A percentile compares a stretch with the other conserved stretches of the same genome.
Evolutionary conservation across 441 rosid genomes (phyloP).

Genomic region (Aquilaria agallochum): DNA sequence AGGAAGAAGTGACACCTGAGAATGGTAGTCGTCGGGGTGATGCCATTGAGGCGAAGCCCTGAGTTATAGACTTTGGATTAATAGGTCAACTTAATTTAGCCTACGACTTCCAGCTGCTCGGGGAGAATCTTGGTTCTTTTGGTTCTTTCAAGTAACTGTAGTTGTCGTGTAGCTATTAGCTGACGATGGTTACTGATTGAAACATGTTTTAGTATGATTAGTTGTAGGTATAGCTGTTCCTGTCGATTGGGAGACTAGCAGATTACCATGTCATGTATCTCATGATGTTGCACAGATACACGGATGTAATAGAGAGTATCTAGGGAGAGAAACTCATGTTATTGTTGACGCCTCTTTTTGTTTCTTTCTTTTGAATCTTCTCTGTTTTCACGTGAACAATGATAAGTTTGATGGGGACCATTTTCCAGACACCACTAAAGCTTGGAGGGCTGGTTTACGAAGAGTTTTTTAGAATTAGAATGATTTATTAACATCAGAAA

Average conservation of each 20-base stretch:
- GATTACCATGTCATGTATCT: conserved; percentile 17
- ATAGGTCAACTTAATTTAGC: conserved; percentile 18
- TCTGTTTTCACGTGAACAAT: too few species aligned
- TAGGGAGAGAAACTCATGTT: too few species aligned
- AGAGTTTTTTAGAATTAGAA: too few species aligned
- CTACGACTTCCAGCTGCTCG: conserved; percentile 12
- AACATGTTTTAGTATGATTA: too few species aligned
- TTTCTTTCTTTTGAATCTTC: too few species aligned
- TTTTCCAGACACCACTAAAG: too few species aligned
- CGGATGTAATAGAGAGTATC: too few species aligned
- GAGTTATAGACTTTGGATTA: conserved; percentile 13
- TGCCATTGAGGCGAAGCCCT: conserved; percentile 26
- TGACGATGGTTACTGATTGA: conserved; percentile 23
- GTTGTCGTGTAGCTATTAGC: conserved; percentile 16
- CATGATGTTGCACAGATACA: conserved; percentile 7
- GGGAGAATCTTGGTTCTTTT: conserved; percentile 16
- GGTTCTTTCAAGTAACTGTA: conserved; percentile 16
- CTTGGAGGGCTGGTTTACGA: too few species aligned
- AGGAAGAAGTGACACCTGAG: conserved; percentile 27
- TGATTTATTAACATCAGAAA: too few species aligned
- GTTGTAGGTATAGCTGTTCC: conserved; percentile 15
- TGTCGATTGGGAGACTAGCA: conserved; percentile 8
- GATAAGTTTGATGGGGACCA: too few species aligned
- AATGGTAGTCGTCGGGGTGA: conserved; percentile 30
- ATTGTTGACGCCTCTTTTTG: too few species aligned